Evolutionary conservation across 768 basidiomycete species (phyloP).

Genomic region (Fomitopsis pulvina): DNA sequence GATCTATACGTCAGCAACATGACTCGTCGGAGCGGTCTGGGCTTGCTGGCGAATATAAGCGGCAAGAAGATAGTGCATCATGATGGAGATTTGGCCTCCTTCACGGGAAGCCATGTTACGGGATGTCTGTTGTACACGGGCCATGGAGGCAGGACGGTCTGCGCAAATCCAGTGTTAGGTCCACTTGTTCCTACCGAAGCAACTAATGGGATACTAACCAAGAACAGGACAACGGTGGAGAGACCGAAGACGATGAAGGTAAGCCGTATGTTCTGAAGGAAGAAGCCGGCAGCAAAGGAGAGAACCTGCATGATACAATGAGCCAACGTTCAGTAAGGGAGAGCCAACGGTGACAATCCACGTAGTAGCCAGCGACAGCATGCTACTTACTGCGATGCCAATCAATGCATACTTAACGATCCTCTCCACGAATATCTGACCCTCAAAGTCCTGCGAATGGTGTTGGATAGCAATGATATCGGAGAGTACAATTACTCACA

Average conservation of each 20-base stretch:
- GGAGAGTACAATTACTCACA: slow-evolving; percentile 15
- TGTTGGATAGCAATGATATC: not conserved
- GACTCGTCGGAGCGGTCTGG: too few relatives aligned
- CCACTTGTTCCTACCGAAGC: too few relatives aligned
- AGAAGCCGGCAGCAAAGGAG: slow-evolving; percentile 53
- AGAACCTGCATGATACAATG: slow-evolving; percentile 31
- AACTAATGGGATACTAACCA: slow-evolving; percentile 6
- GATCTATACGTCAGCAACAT: too few relatives aligned
- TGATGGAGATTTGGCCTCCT: slow-evolving; percentile 22
- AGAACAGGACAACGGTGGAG: slow-evolving; percentile 9
- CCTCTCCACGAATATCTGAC: slow-evolving; percentile 47
- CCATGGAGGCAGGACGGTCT: slow-evolving; percentile 70
- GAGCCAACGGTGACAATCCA: not conserved
- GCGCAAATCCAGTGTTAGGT: not conserved
- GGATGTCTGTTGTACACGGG: slow-evolving; percentile 56
- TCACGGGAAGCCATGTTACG: slow-evolving; percentile 52
- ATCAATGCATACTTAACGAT: slow-evolving; percentile 39
- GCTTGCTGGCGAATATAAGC: too few relatives aligned
- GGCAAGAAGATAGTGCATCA: not conserved
- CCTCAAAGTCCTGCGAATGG: slow-evolving; percentile 49
- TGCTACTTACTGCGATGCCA: slow-evolving; percentile 35
- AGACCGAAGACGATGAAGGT: slow-evolving; percentile 46
- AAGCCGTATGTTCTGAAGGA: slow-evolving; percentile 43
- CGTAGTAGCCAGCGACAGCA: not conserved
- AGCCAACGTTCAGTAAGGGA: not conserved